A percentile compares a stretch with the other conserved stretches of the same genome.
Conservation (phyloP, 768 basidiomycete species). For the Hypholoma fasciculare region DNA sequence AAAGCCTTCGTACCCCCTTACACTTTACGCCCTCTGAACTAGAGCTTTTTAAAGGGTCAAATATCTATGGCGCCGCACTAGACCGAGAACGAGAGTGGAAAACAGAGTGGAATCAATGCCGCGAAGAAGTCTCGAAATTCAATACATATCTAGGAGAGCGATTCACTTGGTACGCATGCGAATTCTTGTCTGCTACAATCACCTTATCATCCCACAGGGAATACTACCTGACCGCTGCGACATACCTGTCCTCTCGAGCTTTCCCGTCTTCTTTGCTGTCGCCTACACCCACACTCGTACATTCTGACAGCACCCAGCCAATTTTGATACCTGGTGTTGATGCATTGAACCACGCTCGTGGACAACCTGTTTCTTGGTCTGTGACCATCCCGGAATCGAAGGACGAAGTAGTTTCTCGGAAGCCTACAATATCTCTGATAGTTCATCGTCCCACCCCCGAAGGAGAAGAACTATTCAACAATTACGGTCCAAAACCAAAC, state of each 20-base stretch:
- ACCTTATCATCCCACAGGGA: constrained; percentile 48
- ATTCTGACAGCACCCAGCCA: constrained; percentile 59
- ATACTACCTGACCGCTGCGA: constrained; percentile 67
- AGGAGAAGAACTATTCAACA: constrained; percentile 76
- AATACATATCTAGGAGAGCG: constrained; percentile 42
- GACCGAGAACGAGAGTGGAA: constrained; percentile 67
- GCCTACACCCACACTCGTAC: constrained; percentile 48
- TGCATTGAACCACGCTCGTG: constrained; percentile 81
- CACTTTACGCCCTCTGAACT: constrained; percentile 69
- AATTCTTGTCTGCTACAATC: constrained; percentile 1
- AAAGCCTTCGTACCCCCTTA: constrained; percentile 67
- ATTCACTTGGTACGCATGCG: constrained; percentile 66
- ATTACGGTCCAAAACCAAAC: constrained; percentile 92
- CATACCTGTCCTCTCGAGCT: constrained; percentile 83
- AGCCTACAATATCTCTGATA: constrained; percentile 59
- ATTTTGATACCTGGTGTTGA: constrained; percentile 89
- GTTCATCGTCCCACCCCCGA: constrained; percentile 41
- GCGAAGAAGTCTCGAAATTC: constrained; percentile 31
- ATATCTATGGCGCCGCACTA: constrained; percentile 73
- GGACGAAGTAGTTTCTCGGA: constrained; percentile 9
- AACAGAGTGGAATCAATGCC: constrained; percentile 62
- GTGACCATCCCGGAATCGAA: constrained; percentile 40
- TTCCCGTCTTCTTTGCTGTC: constrained; percentile 86
- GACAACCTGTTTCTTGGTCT: constrained; percentile 81
- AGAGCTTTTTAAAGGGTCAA: constrained; percentile 71